Evolutionary conservation across 768 basidiomycete genomes (phyloP).

Genomic region (Xerocomellus dryophilus): DNA sequence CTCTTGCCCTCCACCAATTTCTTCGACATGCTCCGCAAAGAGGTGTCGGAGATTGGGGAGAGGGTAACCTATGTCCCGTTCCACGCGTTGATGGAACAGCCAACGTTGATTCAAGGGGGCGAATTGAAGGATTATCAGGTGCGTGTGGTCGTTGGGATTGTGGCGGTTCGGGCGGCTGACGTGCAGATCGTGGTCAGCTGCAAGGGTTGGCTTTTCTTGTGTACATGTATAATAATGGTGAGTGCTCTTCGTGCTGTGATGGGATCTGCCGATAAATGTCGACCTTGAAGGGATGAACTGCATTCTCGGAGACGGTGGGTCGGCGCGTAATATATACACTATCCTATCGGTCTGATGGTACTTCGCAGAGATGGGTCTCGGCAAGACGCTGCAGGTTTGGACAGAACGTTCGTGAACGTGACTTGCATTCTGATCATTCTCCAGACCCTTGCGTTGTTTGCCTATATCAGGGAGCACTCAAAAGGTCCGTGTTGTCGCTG

Average conservation of each 20-base stretch:
- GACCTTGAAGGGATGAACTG: constrained; percentile 53
- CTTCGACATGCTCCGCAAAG: constrained; percentile 36
- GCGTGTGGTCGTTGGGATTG: constrained; percentile 2
- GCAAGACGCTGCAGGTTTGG: constrained; percentile 59
- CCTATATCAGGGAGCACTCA: constrained; percentile 57
- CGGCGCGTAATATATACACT: neutral
- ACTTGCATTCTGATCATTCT: constrained; percentile 2
- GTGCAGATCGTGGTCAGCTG: constrained; percentile 33
- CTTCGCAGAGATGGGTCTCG: constrained; percentile 55
- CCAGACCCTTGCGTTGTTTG: constrained; percentile 61
- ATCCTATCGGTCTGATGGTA: neutral
- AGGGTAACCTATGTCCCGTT: constrained; percentile 34
- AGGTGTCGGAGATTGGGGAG: constrained; percentile 28
- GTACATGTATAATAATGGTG: constrained; percentile 66
- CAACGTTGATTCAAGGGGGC: constrained; percentile 49
- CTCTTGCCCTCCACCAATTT: constrained; percentile 44
- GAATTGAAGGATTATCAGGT: constrained; percentile 74
- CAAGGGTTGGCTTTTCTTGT: constrained; percentile 65
- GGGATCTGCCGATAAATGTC: neutral
- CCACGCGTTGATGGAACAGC: constrained; percentile 45
- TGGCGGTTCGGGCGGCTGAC: constrained; percentile 1
- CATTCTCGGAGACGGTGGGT: constrained; percentile 67
- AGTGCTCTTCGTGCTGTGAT: constrained; percentile 1
- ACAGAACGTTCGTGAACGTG: neutral
- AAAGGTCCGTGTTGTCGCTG: constrained; percentile 32